Percentiles rank a stretch among this genome's conserved stretches.
Evolutionary conservation across 2,329 filamentous ascomycete species (phyloP).

Genomic region (Penicillium sclerotiorum): DNA sequence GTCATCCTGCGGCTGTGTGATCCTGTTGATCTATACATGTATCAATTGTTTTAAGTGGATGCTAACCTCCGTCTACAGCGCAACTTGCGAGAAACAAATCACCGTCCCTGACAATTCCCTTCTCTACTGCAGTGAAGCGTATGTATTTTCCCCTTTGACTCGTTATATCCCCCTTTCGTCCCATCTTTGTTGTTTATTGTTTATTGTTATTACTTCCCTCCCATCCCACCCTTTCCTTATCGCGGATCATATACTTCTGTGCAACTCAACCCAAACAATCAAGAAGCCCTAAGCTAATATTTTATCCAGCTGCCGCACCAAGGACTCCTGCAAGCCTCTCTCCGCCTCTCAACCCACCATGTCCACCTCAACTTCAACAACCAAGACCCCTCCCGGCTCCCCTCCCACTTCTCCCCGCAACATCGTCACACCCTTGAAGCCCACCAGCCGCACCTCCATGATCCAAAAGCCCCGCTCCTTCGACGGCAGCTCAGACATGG

Average conservation of each 20-base stretch:
- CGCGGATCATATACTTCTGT: too few species aligned
- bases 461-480: slow-evolving; percentile 44
- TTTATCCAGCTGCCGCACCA: slow-evolving; percentile 46
- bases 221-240: too few species aligned
- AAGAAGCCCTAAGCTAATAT: slow-evolving; percentile 4
- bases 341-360: slow-evolving; percentile 41
- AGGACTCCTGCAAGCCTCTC: slow-evolving; percentile 50
- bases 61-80: slow-evolving; percentile 47
- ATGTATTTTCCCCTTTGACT: slow-evolving; percentile 29
- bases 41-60: slow-evolving; percentile 8
- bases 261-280: slow-evolving; percentile 1
- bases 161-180: slow-evolving; percentile 5
- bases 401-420: slow-evolving; percentile 40
- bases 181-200: too few species aligned
- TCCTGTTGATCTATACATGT: background rate
- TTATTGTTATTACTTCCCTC: too few species aligned
- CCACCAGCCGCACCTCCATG: slow-evolving; percentile 32
- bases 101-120: slow-evolving; percentile 61
- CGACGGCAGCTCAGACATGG: slow-evolving; percentile 49
- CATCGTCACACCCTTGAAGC: slow-evolving; percentile 40
- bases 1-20: slow-evolving; percentile 14
- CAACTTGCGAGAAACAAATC: slow-evolving; percentile 68
- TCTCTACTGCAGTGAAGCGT: slow-evolving; percentile 68
- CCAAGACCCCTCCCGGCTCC: slow-evolving; percentile 35
- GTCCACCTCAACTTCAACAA: slow-evolving; percentile 30